These are phyloP conservation scores for Saksenaea oblongispora DNA, from an alignment of 371 early-diverging fungal species.

Conservation along the genomic window DNA sequence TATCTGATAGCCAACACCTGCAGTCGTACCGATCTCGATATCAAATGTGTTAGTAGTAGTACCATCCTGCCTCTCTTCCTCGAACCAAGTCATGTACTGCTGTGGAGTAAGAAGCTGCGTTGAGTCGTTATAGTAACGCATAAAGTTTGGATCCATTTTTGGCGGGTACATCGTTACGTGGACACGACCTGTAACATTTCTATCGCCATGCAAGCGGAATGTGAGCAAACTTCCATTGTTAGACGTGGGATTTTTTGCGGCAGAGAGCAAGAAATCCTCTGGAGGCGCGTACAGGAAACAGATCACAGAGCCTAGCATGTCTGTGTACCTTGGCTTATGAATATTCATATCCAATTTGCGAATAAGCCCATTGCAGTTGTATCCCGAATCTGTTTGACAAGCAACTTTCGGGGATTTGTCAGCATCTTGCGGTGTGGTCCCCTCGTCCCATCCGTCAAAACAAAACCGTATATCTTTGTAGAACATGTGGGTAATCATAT, in stretches of 20 bases:
- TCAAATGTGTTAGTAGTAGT: no score
- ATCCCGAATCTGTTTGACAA: constrained; percentile 43
- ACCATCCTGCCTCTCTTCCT: not conserved
- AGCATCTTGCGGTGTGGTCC: no score
- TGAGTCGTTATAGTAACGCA: constrained; percentile 26
- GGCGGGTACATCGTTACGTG: constrained; percentile 46
- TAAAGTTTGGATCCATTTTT: constrained; percentile 46
- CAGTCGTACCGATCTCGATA: not conserved
- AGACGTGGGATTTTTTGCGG: constrained; percentile 25
- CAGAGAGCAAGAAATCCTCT: constrained; percentile 27
- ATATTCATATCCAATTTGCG: constrained; percentile 31
- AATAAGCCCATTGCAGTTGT: constrained; percentile 31
- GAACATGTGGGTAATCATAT: not conserved
- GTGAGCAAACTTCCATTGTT: constrained; percentile 44
- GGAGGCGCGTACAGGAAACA: constrained; percentile 44
- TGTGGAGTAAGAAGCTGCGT: not conserved
- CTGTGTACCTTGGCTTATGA: constrained; percentile 33
- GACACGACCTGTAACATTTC: constrained; percentile 32
- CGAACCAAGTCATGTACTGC: not conserved
- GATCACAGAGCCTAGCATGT: constrained; percentile 30
- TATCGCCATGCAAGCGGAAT: constrained; percentile 39
- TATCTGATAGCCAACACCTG: not conserved
- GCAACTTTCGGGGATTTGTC: no score
- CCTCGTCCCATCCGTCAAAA: not conserved
- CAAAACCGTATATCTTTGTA: no score